A percentile compares a stretch with the other conserved stretches of the same genome.
Conservation (phyloP, 345 rosid genomes). For the Punica granatum region DNA sequence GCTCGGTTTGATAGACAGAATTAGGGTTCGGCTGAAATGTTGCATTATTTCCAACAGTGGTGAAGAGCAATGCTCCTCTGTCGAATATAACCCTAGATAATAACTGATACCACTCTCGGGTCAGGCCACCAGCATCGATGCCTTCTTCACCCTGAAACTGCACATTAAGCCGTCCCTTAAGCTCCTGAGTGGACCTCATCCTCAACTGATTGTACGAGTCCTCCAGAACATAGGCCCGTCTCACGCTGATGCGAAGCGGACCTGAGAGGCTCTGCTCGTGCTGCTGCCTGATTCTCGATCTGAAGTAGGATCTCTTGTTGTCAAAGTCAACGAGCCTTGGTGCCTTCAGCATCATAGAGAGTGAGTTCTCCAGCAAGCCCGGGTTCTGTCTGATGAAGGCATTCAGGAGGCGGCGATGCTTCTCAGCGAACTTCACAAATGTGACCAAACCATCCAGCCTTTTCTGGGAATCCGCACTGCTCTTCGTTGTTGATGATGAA, state of each 20-base stretch:
- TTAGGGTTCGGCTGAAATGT: conserved; percentile 98
- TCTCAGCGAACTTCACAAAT: conserved; percentile 85
- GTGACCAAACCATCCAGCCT: conserved; percentile 69
- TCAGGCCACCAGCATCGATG: conserved; percentile 97
- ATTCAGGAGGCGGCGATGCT: conserved; percentile 86
- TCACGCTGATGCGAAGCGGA: conserved; percentile 80
- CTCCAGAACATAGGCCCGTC: conserved; percentile 91
- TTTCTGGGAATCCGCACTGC: conserved; percentile 51
- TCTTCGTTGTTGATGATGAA: conserved; percentile 22
- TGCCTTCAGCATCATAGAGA: conserved; percentile 87
- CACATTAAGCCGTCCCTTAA: conserved; percentile 86
- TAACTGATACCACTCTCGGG: conserved; percentile 97
- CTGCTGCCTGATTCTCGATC: conserved; percentile 85
- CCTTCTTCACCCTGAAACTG: conserved; percentile 99
- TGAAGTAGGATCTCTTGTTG: conserved; percentile 89
- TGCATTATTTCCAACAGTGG: conserved; percentile 88
- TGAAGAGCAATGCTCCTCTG: conserved; percentile 90
- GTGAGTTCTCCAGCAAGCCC: conserved; percentile 76
- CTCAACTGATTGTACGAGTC: conserved; percentile 96
- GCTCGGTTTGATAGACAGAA: conserved; percentile 94
- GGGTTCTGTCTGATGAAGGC: conserved; percentile 91
- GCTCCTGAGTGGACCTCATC: conserved; percentile 81
- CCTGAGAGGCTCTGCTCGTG: conserved; percentile 88
- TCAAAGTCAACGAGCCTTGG: conserved; percentile 92
- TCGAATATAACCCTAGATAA: conserved; percentile 92